Conservation (phyloP, 495 filamentous ascomycete species). For the Entonaema liquescens region DNA sequence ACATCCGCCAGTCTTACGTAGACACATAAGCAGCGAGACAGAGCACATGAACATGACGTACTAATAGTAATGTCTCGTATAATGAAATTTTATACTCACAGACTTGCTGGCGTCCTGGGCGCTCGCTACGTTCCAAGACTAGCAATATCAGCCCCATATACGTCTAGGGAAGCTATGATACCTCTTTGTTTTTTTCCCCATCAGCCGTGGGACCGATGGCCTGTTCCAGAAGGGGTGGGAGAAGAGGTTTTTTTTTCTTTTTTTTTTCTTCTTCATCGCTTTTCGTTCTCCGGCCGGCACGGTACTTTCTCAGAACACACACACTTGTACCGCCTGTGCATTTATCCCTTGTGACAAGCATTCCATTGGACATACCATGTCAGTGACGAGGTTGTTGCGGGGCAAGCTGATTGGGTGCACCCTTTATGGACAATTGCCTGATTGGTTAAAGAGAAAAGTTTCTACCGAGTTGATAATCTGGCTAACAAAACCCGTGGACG, state of each 20-base stretch:
- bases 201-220: constrained; percentile 31
- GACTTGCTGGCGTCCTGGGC: constrained; percentile 1
- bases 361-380: constrained; percentile 38
- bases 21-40: constrained; percentile 35
- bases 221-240: constrained; percentile 24
- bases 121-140: not conserved
- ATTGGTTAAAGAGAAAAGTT: constrained; percentile 43
- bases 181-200: not conserved
- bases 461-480: constrained; percentile 42
- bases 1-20: constrained; percentile 35
- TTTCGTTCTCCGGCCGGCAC: constrained; percentile 37
- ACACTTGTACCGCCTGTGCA: constrained; percentile 36
- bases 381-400: constrained; percentile 42
- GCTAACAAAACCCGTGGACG: constrained; percentile 41
- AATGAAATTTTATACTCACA: constrained; percentile 16
- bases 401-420: constrained; percentile 35
- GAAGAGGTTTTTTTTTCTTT: constrained; percentile 9
- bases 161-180: constrained; percentile 9
- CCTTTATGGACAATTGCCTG: constrained; percentile 38
- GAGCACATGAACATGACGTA: constrained; percentile 22
- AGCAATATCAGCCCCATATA: constrained; percentile 19
- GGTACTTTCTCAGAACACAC: constrained; percentile 24
- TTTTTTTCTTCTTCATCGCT: constrained; percentile 28
- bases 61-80: constrained; percentile 23
- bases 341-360: constrained; percentile 44